Evolutionary conservation across 2,329 filamentous ascomycete genomes (phyloP), one percentile per base, ranked within the genome.

Genomic region (Alternaria angustiovoidea): DNA sequence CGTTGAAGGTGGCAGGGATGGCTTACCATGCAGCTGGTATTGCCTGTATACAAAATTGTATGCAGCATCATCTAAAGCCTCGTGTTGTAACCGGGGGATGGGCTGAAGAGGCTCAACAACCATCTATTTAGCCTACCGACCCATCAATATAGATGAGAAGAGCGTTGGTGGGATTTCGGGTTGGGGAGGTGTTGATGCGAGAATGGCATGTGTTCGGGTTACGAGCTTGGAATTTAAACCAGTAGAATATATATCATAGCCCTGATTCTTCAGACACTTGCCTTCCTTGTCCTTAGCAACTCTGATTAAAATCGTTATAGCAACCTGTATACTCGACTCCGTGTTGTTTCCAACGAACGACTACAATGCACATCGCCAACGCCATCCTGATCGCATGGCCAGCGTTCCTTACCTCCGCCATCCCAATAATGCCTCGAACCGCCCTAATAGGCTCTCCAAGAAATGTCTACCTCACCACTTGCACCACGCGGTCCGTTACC

Each of bases 381-480:
- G 3, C 43, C 1, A 14, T 55, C 7, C 38, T 55, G 22, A 22
- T 39, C 30, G 28, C 32, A 2, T 43, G n/a, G 14, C 30, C 41
- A 22, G 41, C 52, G 30, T 14, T 46, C 42, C 51, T 58, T 22
- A n/a, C 30, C 7, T 51, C 6, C 22, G 14, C 24, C 1, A 36
- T 41, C 12, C 52, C 42, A 7, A 44, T 54, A 34, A 9, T 12
- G n/a, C 12, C 54, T 28, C 51, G 47, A 16, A 47, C 55, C n/a
- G 47, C 51, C 4, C 30, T 38, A 5, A 22, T 42, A 22, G 54
- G 55, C 34, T 62, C 60, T 11, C 51, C 51, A 24, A 56, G 47
- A 34, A 67, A 67, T 22, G 46, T 62, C 24, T 67, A 65, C 47
- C 65, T 67, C 12, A 53, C 56, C 42, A 61, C 55, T 22, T 67